Evolutionary conservation across 2,329 filamentous ascomycete genomes (phyloP).

Genomic region (Pseudogymnoascus sp.): DNA sequence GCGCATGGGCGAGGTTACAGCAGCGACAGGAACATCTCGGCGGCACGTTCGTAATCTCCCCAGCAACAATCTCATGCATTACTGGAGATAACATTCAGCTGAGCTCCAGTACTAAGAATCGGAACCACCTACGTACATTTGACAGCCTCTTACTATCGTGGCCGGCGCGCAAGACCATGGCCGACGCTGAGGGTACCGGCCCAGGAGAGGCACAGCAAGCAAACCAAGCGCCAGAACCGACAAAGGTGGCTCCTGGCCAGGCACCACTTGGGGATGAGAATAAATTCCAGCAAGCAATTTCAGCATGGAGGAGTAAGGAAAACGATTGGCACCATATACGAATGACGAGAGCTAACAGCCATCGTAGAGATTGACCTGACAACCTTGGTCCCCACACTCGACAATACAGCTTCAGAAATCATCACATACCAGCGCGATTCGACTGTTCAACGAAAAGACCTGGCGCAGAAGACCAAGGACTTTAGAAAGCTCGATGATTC

Average conservation of each 20-base stretch:
- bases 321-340: conserved; percentile 10
- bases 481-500: conserved; percentile 90
- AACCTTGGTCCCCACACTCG: conserved; percentile 72
- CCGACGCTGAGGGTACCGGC: neutral
- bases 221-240: neutral
- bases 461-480: conserved; percentile 98
- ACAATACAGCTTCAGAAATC: conserved; percentile 90
- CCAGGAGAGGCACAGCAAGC: neutral
- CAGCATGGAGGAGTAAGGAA: conserved; percentile 80
- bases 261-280: conserved; percentile 52
- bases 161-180: neutral
- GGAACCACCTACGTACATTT: neutral
- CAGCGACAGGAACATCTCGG: neutral
- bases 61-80: neutral
- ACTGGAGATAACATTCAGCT: neutral
- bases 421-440: conserved; percentile 88
- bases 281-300: conserved; percentile 94
- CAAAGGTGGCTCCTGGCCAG: neutral
- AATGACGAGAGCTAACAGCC: conserved; percentile 16
- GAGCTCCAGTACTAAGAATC: neutral
- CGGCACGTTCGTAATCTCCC: neutral
- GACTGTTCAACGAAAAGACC: conserved; percentile 89
- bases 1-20: neutral
- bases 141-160: neutral
- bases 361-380: conserved; percentile 73